phyloP scores from a whole-genome alignment of 2,329 filamentous ascomycete genomes.

The Phialocephala sp. region DNA sequence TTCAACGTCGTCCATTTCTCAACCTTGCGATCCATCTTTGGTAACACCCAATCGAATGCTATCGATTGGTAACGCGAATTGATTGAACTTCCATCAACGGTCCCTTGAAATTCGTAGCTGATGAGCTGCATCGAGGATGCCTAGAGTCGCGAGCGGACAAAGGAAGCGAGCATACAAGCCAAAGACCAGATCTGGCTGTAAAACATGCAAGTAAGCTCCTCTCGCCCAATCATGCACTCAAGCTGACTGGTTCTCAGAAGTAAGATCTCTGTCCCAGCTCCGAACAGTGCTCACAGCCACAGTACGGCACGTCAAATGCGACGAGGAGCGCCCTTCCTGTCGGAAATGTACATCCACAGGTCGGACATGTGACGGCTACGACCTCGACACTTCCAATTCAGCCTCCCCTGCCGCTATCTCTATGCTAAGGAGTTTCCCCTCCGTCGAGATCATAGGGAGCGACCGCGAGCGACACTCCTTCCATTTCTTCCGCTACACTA shows the following conservation, averaged over 20 bases:
- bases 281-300: not conserved
- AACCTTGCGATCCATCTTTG: not conserved
- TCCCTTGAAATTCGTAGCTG: too few species aligned
- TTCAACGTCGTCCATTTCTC: not conserved
- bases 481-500: conserved; percentile 62
- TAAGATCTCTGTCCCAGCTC: not conserved
- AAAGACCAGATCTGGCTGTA: conserved; percentile 24
- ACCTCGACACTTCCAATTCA: not conserved
- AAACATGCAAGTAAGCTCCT: conserved; percentile 24
- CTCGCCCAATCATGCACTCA: not conserved
- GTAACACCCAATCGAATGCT: too few species aligned
- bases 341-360: conserved; percentile 25
- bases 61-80: too few species aligned
- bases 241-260: conserved; percentile 6
- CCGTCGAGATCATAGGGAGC: not conserved
- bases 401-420: too few species aligned
- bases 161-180: conserved; percentile 23
- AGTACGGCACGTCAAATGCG: conserved; percentile 31
- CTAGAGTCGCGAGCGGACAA: conserved; percentile 10
- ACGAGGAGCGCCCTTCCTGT: conserved; percentile 26
- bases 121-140: not conserved
- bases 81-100: too few species aligned
- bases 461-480: conserved; percentile 51
- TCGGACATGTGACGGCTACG: conserved; percentile 31
- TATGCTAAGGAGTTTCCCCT: not conserved